A percentile compares a stretch with the other conserved stretches of the same genome.
Conservation (phyloP, 2,329 filamentous ascomycete genomes). For the Fusarium oligoseptatum region DNA sequence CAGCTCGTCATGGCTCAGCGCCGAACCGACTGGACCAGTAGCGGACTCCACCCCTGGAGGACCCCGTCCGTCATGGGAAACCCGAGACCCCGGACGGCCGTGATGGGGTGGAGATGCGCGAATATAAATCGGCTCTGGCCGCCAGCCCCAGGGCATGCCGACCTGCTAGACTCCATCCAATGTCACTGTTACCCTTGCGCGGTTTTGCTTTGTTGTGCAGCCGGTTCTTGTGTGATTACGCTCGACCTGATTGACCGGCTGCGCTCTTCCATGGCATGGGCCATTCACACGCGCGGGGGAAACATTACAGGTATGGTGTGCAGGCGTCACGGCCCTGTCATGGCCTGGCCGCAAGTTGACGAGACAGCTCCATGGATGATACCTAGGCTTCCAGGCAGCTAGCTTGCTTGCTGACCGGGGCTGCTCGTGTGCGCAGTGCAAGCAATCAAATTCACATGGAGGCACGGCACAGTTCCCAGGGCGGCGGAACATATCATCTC, state of each 20-base stretch:
- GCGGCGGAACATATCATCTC: conserved; percentile 12
- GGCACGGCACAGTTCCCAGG: conserved; percentile 11
- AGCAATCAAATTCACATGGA: conserved; percentile 8
- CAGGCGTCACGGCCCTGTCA: conserved; percentile 20
- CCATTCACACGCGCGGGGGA: background rate
- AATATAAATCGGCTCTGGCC: conserved; percentile 51
- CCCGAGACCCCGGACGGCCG: conserved; percentile 33
- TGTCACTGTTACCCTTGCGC: conserved; percentile 30
- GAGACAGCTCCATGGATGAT: conserved; percentile 1
- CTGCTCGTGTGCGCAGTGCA: background rate
- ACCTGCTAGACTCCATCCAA: conserved; percentile 29
- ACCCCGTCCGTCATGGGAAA: conserved; percentile 20
- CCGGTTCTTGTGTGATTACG: conserved; percentile 11
- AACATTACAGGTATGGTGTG: background rate
- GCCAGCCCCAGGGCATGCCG: conserved; percentile 23
- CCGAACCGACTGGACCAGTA: background rate
- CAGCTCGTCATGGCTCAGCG: background rate
- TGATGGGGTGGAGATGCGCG: conserved; percentile 52
- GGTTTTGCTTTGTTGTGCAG: conserved; percentile 4
- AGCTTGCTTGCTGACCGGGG: background rate
- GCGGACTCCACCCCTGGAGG: conserved; percentile 19
- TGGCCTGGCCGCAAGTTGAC: background rate
- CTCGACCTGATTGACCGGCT: conserved; percentile 5
- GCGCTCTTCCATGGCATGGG: background rate
- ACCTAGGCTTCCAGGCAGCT: background rate